Base-by-base conservation (phyloP, 2,329 filamentous ascomycete species). In the Pyrenochaeta sp. region DNA sequence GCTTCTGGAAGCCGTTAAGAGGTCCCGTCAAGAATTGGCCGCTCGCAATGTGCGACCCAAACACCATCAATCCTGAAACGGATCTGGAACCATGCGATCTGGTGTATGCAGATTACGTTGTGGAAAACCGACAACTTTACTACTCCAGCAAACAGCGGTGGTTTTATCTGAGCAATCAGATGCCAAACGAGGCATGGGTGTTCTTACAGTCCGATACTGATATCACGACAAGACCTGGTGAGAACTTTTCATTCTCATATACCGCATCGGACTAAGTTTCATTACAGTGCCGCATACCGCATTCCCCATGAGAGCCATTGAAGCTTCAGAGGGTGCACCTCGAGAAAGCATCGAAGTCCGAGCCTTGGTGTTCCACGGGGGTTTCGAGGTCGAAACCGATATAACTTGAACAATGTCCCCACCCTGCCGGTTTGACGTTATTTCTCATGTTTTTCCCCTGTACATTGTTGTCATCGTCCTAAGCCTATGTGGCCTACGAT, bases 21-120 rank as follows among this genome's bases (percentile, higher is more conserved):
- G 61, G 58, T 5, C 58, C 61, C 5, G 55, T 64, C 12, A 30
- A 40, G 27, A 52, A 59, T 28, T 64, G 58, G 58, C 61, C 61
- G n/a, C 56, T 64, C 6, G 59, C 61, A 22, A 22, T 64, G 13
- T 64, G 61, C 39, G 54, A 61, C 45, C 43, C 52, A 12, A 9
- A 34, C 7, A 59, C 58, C 4, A 42, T 62, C 34, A 34, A 58
- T 10, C 34, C 34, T 13, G 44, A 48, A 5, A 40, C 13, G 5
- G 61, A 64, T 36, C 47, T 59, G 8, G 55, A 58, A 24, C 34
- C 58, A 4, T 46, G 46, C 15, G 61, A 64, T 36, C 34, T 64
- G 1, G 55, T 64, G 1, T 61, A 61, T 43, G 50, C 58, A 1
- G 55, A 58, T 27, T 54, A 58, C 13, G 51, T 59, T n/a, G 54